A percentile compares a stretch with the other conserved stretches of the same genome.
phyloP scores from a whole-genome alignment of 2,329 filamentous ascomycete species.

The Diplodia mutila region DNA sequence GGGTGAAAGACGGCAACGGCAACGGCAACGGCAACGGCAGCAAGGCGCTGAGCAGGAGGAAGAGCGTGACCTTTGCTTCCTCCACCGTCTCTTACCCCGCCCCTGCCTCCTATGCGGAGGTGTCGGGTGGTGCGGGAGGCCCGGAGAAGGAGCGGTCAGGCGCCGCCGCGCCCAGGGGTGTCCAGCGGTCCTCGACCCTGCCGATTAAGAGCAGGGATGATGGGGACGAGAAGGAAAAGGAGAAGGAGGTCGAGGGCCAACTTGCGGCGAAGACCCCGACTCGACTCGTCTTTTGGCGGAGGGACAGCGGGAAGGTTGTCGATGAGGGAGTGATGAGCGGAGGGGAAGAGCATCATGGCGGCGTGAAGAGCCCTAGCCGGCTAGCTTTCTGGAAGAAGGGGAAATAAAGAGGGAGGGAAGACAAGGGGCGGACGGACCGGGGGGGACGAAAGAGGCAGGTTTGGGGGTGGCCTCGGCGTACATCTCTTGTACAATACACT shows the following conservation, averaged over 20 bases:
- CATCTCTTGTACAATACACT: no score
- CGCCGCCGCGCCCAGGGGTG: background rate
- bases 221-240: background rate
- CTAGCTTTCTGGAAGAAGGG: slow-evolving; percentile 21
- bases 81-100: background rate
- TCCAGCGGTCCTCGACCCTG: background rate
- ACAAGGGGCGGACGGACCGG: no score
- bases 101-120: background rate
- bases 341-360: background rate
- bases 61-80: slow-evolving; percentile 3
- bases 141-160: background rate
- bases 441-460: background rate
- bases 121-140: background rate
- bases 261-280: background rate
- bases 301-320: background rate
- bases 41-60: background rate
- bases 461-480: background rate
- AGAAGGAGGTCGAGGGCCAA: background rate
- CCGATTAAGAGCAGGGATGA: background rate
- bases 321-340: background rate
- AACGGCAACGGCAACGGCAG: background rate
- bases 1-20: background rate
- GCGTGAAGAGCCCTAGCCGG: slow-evolving; percentile 2
- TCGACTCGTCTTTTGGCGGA: slow-evolving; percentile 8
- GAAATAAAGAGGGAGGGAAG: background rate